These are phyloP conservation scores for Xerocomellus chrysenteron DNA, from an alignment of 768 basidiomycete genomes.

Conservation along the genomic window DNA sequence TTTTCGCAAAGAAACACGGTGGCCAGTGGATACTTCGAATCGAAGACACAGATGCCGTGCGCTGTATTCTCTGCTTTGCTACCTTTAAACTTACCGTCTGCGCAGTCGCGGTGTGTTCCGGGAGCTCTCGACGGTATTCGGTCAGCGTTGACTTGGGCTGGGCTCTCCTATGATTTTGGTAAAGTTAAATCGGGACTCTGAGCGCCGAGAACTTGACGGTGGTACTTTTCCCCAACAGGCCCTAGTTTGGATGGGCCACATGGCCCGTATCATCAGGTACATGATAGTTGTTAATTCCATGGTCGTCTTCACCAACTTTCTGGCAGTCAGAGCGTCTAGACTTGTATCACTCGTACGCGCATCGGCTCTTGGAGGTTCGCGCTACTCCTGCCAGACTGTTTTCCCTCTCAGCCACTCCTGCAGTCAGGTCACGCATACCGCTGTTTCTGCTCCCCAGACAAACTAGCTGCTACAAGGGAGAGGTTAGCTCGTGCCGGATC, in stretches of 20 bases:
- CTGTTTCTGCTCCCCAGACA: constrained; percentile 86
- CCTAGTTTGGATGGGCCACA: constrained; percentile 74
- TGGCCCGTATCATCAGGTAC: constrained; percentile 86
- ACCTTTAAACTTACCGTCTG: neutral
- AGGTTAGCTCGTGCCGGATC: constrained; percentile 71
- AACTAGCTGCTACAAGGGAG: constrained; percentile 65
- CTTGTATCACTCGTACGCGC: constrained; percentile 73
- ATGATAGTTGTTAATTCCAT: neutral
- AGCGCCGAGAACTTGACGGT: constrained; percentile 1
- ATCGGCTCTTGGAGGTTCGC: constrained; percentile 73
- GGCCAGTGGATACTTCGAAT: constrained; percentile 92
- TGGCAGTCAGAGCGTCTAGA: constrained; percentile 83
- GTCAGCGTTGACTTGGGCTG: constrained; percentile 83
- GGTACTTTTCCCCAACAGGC: constrained; percentile 45
- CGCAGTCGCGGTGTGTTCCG: constrained; percentile 74
- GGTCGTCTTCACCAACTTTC: constrained; percentile 1
- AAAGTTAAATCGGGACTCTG: constrained; percentile 13
- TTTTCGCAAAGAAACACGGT: constrained; percentile 75
- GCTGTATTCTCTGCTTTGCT: constrained; percentile 22
- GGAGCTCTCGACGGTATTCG: constrained; percentile 83
- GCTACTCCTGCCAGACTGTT: neutral
- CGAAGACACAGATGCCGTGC: constrained; percentile 92
- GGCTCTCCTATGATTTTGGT: constrained; percentile 91
- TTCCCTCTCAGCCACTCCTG: neutral
- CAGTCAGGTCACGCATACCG: constrained; percentile 90